Evolutionary conservation across 2,329 filamentous ascomycete species (phyloP), one percentile per base, ranked within the genome.

Genomic region (Apiospora sp.): DNA sequence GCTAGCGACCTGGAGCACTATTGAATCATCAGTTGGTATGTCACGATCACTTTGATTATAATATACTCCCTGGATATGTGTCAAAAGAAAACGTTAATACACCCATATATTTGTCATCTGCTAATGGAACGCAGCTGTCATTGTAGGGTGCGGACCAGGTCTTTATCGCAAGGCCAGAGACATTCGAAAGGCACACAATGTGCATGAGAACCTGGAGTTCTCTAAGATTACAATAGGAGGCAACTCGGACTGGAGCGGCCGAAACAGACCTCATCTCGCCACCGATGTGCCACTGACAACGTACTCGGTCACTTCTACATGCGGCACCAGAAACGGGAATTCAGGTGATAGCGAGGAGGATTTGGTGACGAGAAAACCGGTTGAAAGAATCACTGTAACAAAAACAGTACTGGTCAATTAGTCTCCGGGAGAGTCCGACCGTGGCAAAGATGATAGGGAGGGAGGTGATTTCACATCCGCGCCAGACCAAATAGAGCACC

Each of bases 11-110:
- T 67, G 61, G 61, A 67, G 30, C 16, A 67, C 30, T 14, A 67
- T 67, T 16, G 61, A 67, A 22, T 67, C 61, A 10, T 43, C 61
- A 16, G 16, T 67, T n/a, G 61, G 61, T 67, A 67, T n/a, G 61
- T 24, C 14, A 24, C 12, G 10, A 3, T 37, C 13, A 10, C 0
- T 41, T 24, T 16, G 37, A 41, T 10, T 41, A 10, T 41, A 41
- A 8, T 41, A 30, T 30, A 30, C 27, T 30, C 27, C 37, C 37
- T 10, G 37, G 10, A 41, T 41, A 8, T 10, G 8, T 10, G 8
- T 41, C 8, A 41, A 10, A 8, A 41, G 37, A 10, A 1, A 8
- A 41, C 37, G 37, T 41, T 10, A 7, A 10, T 41, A 41, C 37
- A 10, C 10, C 37, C 37, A 41, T 41, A 8, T 10, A 41, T 22